Percentiles rank a stretch among this genome's conserved stretches.
phyloP scores from a whole-genome alignment of 1,284 basidiomycete genomes.

The Fomes fomentarius region DNA sequence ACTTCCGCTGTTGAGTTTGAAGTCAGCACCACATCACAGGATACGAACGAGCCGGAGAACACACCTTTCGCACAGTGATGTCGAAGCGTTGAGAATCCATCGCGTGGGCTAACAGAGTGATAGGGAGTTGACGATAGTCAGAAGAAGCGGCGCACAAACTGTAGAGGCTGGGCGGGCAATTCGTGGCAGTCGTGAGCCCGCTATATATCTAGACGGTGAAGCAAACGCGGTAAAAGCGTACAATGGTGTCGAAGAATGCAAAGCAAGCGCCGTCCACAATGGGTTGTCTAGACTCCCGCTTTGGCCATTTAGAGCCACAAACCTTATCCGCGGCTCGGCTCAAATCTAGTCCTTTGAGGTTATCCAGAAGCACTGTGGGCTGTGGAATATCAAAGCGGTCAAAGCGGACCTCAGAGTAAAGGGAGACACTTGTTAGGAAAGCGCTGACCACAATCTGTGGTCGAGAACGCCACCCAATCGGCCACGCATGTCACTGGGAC shows the following conservation, averaged over 20 bases:
- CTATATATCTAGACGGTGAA: neutral
- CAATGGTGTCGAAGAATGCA: neutral
- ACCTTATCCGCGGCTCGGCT: too few relatives aligned
- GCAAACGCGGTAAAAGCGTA: neutral
- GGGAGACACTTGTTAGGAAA: neutral
- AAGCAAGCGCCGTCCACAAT: neutral
- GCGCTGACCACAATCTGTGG: neutral
- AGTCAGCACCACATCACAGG: neutral
- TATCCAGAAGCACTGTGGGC: too few relatives aligned
- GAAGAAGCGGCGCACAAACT: neutral
- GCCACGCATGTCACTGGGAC: neutral
- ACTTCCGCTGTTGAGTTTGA: neutral
- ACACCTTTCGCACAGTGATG: conserved; percentile 5
- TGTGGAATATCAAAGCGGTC: neutral
- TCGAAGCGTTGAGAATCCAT: conserved; percentile 15
- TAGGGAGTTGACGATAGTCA: neutral
- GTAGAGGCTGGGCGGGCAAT: neutral
- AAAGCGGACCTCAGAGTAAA: neutral
- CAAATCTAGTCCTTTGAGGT: too few relatives aligned
- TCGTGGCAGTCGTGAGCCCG: neutral
- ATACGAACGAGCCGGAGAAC: neutral
- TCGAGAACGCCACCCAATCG: neutral
- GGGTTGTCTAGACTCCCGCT: neutral
- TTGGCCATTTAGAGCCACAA: neutral
- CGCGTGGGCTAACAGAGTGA: neutral